Evolutionary conservation across 1,284 basidiomycete species (phyloP).

Genomic region (Porodaedalea pini): DNA sequence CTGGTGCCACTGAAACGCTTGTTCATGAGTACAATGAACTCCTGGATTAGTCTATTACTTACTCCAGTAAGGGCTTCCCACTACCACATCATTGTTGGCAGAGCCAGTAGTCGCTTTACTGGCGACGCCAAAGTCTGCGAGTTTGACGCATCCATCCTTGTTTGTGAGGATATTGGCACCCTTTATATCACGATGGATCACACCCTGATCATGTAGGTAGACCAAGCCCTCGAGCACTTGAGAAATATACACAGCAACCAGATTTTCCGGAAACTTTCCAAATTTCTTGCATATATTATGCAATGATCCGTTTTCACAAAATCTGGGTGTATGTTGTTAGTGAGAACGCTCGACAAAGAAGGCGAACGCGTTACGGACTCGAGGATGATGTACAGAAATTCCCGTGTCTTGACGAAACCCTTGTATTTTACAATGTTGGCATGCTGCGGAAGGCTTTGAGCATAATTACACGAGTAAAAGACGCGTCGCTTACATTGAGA

Average conservation of each 20-base stretch:
- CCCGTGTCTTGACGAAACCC: slow-evolving; percentile 92
- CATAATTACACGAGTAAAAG: not conserved
- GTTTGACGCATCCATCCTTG: slow-evolving; percentile 94
- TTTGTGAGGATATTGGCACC: slow-evolving; percentile 98
- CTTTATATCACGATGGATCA: slow-evolving; percentile 98
- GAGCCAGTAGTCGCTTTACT: slow-evolving; percentile 65
- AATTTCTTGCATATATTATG: slow-evolving; percentile 95
- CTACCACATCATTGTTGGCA: slow-evolving; percentile 82
- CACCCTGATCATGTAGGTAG: slow-evolving; percentile 96
- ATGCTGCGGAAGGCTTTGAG: slow-evolving; percentile 45
- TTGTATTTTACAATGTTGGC: slow-evolving; percentile 99
- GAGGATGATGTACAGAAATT: slow-evolving; percentile 94
- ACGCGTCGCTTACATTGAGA: slow-evolving; percentile 63
- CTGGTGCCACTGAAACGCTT: slow-evolving; percentile 77
- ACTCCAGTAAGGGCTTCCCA: slow-evolving; percentile 98
- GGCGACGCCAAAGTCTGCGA: slow-evolving; percentile 93
- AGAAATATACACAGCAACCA: slow-evolving; percentile 94
- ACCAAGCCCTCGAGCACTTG: slow-evolving; percentile 91
- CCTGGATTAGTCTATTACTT: slow-evolving; percentile 32
- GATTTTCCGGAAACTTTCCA: slow-evolving; percentile 95
- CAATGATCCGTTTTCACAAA: slow-evolving; percentile 97
- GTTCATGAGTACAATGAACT: not conserved
- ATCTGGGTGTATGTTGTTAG: slow-evolving; percentile 43
- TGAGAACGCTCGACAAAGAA: slow-evolving; percentile 3
- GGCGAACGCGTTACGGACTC: slow-evolving; percentile 52